phyloP scores from a whole-genome alignment of 106 monocot genomes.

The Chionographis japonica region DNA sequence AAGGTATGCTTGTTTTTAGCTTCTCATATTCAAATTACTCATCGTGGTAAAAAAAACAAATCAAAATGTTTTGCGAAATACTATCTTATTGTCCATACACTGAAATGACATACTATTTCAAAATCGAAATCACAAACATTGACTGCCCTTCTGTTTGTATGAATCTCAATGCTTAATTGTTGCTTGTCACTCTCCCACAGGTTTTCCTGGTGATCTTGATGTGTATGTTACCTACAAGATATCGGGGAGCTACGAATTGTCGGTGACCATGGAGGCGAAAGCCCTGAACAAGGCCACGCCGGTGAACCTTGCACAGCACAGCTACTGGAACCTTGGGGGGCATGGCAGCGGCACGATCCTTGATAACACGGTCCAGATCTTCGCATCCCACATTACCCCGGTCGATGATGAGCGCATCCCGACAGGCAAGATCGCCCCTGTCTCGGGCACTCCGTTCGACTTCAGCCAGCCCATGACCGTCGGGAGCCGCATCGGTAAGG shows the following conservation, averaged over 20 bases:
- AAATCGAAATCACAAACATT: too few relatives aligned
- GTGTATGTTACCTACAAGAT: slow-evolving; percentile 86
- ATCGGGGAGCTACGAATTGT: slow-evolving; percentile 35
- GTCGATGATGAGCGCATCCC: slow-evolving; percentile 29
- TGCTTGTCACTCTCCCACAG: slow-evolving; percentile 10
- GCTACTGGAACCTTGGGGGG: slow-evolving; percentile 61
- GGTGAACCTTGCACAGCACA: slow-evolving; percentile 49
- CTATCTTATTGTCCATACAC: too few relatives aligned
- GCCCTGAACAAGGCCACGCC: slow-evolving; percentile 35
- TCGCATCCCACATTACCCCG: slow-evolving; percentile 40
- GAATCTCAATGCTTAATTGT: too few relatives aligned
- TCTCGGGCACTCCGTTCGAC: slow-evolving; percentile 41
- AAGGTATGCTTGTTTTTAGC: slow-evolving; percentile 23
- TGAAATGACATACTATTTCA: too few relatives aligned
- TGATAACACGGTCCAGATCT: slow-evolving; percentile 44
- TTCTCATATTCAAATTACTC: not conserved
- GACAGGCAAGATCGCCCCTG: slow-evolving; percentile 28
- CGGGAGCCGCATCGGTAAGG: slow-evolving; percentile 29
- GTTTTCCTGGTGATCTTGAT: slow-evolving; percentile 84
- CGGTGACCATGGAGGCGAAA: slow-evolving; percentile 23
- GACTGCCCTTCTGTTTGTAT: too few relatives aligned
- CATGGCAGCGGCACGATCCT: slow-evolving; percentile 40
- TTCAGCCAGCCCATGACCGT: slow-evolving; percentile 25
- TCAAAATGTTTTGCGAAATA: too few relatives aligned
- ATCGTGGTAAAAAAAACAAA: too few relatives aligned